These are phyloP conservation scores for Ambrosia artemisiifolia DNA, from an alignment of 129 eudicot species.

Conservation along the genomic window DNA sequence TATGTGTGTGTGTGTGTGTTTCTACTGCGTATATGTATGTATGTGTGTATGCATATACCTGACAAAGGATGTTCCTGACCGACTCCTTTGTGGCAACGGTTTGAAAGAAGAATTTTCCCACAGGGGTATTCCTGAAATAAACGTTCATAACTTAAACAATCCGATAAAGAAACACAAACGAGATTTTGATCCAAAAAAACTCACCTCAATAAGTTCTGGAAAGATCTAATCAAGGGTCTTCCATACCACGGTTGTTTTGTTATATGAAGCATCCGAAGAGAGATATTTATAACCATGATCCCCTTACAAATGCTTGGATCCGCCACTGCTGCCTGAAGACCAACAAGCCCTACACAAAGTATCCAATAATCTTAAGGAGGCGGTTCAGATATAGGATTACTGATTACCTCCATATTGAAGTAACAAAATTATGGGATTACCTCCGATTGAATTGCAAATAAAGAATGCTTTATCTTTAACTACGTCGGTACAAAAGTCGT, in stretches of 20 bases:
- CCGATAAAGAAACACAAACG: not conserved
- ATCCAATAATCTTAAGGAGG: not conserved
- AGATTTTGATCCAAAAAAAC: not conserved
- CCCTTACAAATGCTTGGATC: slow-evolving; percentile 76
- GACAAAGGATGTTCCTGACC: slow-evolving; percentile 81
- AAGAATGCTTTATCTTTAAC: slow-evolving; percentile 82
- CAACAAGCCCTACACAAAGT: slow-evolving; percentile 67
- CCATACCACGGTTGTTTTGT: slow-evolving; percentile 89
- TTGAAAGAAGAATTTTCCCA: slow-evolving; percentile 73
- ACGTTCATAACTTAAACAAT: not conserved
- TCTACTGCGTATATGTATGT: no score
- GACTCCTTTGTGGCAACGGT: slow-evolving; percentile 76
- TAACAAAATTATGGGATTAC: slow-evolving; percentile 26
- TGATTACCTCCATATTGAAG: not conserved
- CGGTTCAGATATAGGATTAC: not conserved
- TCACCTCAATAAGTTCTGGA: slow-evolving; percentile 81
- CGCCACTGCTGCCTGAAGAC: slow-evolving; percentile 89
- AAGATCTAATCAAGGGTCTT: slow-evolving; percentile 78
- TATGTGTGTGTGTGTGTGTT: no score
- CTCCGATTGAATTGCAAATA: slow-evolving; percentile 97
- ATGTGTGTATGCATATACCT: slow-evolving; percentile 40
- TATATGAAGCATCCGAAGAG: slow-evolving; percentile 94
- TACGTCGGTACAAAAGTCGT: slow-evolving; percentile 70
- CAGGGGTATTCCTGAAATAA: slow-evolving; percentile 64
- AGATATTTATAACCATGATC: slow-evolving; percentile 72